Conservation (phyloP, 1,284 basidiomycete species). For the Gastroboletus turbinatus region DNA sequence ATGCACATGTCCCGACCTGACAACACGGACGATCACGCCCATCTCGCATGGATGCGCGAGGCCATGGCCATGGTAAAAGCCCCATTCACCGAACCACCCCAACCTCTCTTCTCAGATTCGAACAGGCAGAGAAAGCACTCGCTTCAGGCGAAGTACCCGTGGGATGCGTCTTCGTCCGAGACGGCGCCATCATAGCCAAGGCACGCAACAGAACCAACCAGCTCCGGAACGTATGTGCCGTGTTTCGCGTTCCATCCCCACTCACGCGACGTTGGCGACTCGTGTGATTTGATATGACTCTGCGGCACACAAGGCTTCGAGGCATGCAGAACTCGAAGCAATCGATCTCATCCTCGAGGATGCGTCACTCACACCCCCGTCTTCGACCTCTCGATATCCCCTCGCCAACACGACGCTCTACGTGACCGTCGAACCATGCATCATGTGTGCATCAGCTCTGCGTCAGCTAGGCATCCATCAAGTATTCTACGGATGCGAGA, state of each 20-base stretch:
- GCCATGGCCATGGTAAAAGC: constrained; percentile 53
- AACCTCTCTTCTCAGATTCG: background rate
- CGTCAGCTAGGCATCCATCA: constrained; percentile 90
- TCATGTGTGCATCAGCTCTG: constrained; percentile 97
- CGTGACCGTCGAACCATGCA: constrained; percentile 98
- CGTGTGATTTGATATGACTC: background rate
- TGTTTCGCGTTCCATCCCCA: background rate
- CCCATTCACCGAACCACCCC: background rate
- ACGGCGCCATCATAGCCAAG: constrained; percentile 73
- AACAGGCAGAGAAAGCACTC: constrained; percentile 83
- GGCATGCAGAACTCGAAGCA: constrained; percentile 97
- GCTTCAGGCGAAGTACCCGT: constrained; percentile 90
- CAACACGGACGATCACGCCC: constrained; percentile 12
- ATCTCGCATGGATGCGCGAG: constrained; percentile 50
- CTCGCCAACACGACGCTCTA: constrained; percentile 86
- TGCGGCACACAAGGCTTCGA: constrained; percentile 76
- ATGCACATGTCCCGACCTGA: constrained; percentile 2
- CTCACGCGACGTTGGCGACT: background rate
- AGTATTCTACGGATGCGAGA: constrained; percentile 93
- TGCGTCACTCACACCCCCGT: constrained; percentile 52
- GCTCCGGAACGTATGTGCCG: constrained; percentile 73
- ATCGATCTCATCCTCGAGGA: constrained; percentile 86
- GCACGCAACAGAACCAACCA: constrained; percentile 96
- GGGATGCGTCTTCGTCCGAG: constrained; percentile 92
- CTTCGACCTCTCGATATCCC: constrained; percentile 48